These are phyloP conservation scores for Tolypocladium tundrense DNA, from an alignment of 2,329 filamentous ascomycete species.

Conservation along the genomic window DNA sequence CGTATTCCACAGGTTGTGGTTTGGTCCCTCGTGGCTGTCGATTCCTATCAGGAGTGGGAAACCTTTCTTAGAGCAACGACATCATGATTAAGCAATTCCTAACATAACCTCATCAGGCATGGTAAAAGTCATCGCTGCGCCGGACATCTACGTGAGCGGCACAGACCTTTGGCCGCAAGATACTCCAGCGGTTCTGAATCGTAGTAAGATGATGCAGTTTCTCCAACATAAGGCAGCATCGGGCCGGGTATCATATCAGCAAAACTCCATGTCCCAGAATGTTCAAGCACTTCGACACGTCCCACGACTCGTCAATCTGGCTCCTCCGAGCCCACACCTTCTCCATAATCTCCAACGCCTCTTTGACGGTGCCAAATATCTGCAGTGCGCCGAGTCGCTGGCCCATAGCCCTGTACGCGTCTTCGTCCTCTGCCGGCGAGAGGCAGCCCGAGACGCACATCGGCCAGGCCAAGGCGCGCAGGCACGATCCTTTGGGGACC, in stretches of 20 bases:
- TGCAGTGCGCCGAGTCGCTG: conserved; percentile 28
- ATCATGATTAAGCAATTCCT: no score
- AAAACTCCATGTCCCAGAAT: conserved; percentile 28
- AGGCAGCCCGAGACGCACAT: conserved; percentile 32
- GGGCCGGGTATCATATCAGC: conserved; percentile 22
- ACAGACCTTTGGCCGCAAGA: no score
- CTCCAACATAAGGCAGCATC: background rate
- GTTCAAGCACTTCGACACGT: conserved; percentile 31
- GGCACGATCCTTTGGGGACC: conserved; percentile 18
- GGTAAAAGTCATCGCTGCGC: no score
- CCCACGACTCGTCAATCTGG: conserved; percentile 31
- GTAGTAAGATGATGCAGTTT: no score
- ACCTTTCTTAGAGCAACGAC: no score
- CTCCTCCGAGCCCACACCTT: conserved; percentile 31
- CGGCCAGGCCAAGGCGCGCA: conserved; percentile 29
- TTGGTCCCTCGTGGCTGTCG: no score
- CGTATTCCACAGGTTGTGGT: no score
- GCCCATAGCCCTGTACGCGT: conserved; percentile 30
- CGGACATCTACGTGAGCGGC: no score
- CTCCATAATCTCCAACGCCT: conserved; percentile 35
- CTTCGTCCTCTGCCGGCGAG: conserved; percentile 27
- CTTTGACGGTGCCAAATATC: conserved; percentile 34
- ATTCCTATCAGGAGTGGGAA: no score
- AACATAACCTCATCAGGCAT: no score
- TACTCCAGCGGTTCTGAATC: background rate